Evolutionary conservation across 2,329 filamentous ascomycete species (phyloP), one percentile per base, ranked within the genome.

Genomic region (Pseudogymnoascus pannorum): DNA sequence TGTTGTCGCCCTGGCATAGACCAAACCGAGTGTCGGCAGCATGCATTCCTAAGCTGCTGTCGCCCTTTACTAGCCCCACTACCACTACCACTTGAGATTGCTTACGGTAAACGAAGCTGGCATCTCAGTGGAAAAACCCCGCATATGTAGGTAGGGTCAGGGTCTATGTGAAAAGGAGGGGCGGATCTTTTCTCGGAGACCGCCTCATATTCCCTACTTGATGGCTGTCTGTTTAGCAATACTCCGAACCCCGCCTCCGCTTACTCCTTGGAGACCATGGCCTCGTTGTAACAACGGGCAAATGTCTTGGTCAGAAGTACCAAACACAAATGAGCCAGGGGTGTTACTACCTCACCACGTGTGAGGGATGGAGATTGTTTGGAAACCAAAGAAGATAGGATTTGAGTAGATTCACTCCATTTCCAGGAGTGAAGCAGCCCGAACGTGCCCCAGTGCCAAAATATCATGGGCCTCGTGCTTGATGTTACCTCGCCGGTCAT

Each of bases 21-120:
- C 44, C 9, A 51, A 51, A 18, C 24, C 26, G 4, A 24, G 44
- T 18, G 14, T 29, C 44, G 44, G 44, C 24, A 7, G 24, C 44
- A 51, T 51, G 44, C 44, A 51, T 51, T 51, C 44, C 29, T 24
- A n/a, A 51, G 22, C 44, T 51, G 44, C 24, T 51, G 44, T 51
- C 44, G 24, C 44, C n/a, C n/a, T 51, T 51, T 14, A 24, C 44
- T 31, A 20, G 5, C 24, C 24, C 24, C 44, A 31, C 44, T 51
- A 29, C 24, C 40, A 31, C 44, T 51, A 29, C 24, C 40, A n/a
- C n/a, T 12, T n/a, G 24, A 12, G 44, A 14, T 51, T 18, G 26
- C 44, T 12, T 11, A 51, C 44, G 44, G 44, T 51, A 18, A 51
- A 51, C 44, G 44, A 51, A 51, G 44, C 44, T 51, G 24, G 4